A percentile compares a stretch with the other conserved stretches of the same genome.
These are phyloP conservation scores for Tricholoma furcatifolium DNA, from an alignment of 768 basidiomycete species.

Conservation along the genomic window DNA sequence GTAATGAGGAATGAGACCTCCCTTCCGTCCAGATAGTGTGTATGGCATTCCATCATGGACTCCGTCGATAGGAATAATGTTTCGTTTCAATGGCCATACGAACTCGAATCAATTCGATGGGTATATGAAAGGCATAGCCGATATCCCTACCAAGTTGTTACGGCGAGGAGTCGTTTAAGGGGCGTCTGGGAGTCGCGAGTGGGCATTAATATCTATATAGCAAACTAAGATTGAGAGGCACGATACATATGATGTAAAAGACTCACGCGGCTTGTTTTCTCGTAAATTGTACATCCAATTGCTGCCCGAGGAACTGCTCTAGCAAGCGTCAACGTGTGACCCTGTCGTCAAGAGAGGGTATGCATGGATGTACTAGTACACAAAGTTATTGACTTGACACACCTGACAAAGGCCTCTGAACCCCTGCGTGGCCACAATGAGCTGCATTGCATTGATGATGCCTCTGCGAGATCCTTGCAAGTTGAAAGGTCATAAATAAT, in stretches of 20 bases:
- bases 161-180: background rate
- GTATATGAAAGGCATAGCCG: conserved; percentile 3
- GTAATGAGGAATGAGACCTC: background rate
- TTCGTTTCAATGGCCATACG: conserved; percentile 8
- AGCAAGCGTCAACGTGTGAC: conserved; percentile 1
- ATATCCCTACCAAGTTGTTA: background rate
- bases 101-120: conserved; percentile 7
- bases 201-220: conserved; percentile 5
- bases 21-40: conserved; percentile 3
- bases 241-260: background rate
- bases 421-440: conserved; percentile 1
- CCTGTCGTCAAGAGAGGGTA: background rate
- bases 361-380: background rate
- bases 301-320: conserved; percentile 3
- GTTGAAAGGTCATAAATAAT: background rate
- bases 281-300: conserved; percentile 6
- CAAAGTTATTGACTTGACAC: background rate
- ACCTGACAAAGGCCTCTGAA: conserved; percentile 5
- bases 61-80: background rate
- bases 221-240: background rate
- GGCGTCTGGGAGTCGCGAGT: background rate
- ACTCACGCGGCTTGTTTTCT: conserved; percentile 3
- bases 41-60: background rate
- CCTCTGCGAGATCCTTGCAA: conserved; percentile 4
- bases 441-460: background rate